phyloP scores from a whole-genome alignment of 345 rosid species.

The Lagerstroemia speciosa region DNA sequence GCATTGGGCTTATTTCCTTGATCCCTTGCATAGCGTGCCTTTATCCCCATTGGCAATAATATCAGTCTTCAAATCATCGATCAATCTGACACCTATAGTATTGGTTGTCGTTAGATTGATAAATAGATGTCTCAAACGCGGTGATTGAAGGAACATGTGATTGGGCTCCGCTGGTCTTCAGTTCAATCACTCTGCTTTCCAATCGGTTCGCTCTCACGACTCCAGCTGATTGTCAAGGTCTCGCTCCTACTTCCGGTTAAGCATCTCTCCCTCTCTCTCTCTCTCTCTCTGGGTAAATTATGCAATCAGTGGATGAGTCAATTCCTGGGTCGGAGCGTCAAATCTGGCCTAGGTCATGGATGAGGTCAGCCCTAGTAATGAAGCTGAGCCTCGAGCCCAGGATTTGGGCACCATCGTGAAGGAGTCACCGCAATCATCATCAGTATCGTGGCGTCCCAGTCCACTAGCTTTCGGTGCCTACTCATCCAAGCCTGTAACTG shows the following conservation, averaged over 20 bases:
- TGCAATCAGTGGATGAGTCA: constrained; percentile 31
- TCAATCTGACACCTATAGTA: not conserved
- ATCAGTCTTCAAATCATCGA: constrained; percentile 1
- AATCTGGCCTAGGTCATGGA: constrained; percentile 41
- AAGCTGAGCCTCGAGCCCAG: constrained; percentile 24
- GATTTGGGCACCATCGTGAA: constrained; percentile 12
- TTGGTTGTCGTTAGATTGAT: not conserved
- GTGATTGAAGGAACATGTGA: constrained; percentile 5
- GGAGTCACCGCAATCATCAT: constrained; percentile 10
- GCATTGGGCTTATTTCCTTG: not conserved
- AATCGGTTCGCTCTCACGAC: not conserved
- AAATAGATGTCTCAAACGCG: not conserved
- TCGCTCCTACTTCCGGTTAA: not conserved
- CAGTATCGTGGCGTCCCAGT: constrained; percentile 53
- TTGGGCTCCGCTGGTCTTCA: constrained; percentile 45
- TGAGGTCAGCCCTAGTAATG: constrained; percentile 43
- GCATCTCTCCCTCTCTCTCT: not conserved
- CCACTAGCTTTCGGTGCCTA: constrained; percentile 54
- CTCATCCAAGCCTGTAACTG: constrained; percentile 20
- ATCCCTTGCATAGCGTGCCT: not conserved
- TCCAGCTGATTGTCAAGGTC: constrained; percentile 1
- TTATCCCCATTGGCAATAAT: not conserved
- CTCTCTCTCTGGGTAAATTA: not conserved
- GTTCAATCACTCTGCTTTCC: constrained; percentile 12
- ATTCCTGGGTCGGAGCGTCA: constrained; percentile 26